A percentile compares a stretch with the other conserved stretches of the same genome.
These are phyloP conservation scores for Jacaranda copaia DNA, from an alignment of 257 asterid species.

Conservation along the genomic window DNA sequence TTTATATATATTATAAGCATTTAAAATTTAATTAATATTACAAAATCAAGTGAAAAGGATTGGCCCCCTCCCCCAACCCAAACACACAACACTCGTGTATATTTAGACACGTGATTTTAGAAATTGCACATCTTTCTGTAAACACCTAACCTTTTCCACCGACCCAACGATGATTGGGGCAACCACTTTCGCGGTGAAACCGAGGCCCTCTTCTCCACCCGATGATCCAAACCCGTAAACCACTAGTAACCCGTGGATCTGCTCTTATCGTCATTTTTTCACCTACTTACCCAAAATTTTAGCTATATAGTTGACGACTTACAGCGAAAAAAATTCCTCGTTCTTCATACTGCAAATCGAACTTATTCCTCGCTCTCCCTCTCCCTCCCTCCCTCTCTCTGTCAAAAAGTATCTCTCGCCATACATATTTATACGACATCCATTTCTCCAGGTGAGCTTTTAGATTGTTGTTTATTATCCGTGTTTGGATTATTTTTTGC, in stretches of 20 bases:
- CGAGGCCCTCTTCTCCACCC: constrained; percentile 44
- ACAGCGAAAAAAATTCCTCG: constrained; percentile 31
- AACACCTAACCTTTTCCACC: constrained; percentile 28
- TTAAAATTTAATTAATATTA: too few relatives aligned
- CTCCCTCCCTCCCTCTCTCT: background rate
- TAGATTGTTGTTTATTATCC: background rate
- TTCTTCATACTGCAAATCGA: constrained; percentile 32
- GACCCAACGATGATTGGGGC: constrained; percentile 4
- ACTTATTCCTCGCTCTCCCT: constrained; percentile 19
- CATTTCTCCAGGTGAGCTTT: constrained; percentile 47
- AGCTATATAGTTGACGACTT: constrained; percentile 34
- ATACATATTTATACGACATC: background rate
- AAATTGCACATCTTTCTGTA: background rate
- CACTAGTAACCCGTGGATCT: constrained; percentile 37
- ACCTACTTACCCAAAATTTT: constrained; percentile 34
- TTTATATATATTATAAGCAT: too few relatives aligned
- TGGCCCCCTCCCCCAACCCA: too few relatives aligned
- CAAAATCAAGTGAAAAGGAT: too few relatives aligned
- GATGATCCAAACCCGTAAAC: constrained; percentile 41
- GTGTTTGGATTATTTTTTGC: background rate
- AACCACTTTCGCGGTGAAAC: constrained; percentile 39
- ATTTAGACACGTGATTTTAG: constrained; percentile 36
- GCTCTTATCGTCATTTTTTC: constrained; percentile 60
- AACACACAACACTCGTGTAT: too few relatives aligned
- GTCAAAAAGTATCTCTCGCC: background rate